phyloP scores from a whole-genome alignment of 2,329 filamentous ascomycete genomes.

The Coleophoma cylindrospora region DNA sequence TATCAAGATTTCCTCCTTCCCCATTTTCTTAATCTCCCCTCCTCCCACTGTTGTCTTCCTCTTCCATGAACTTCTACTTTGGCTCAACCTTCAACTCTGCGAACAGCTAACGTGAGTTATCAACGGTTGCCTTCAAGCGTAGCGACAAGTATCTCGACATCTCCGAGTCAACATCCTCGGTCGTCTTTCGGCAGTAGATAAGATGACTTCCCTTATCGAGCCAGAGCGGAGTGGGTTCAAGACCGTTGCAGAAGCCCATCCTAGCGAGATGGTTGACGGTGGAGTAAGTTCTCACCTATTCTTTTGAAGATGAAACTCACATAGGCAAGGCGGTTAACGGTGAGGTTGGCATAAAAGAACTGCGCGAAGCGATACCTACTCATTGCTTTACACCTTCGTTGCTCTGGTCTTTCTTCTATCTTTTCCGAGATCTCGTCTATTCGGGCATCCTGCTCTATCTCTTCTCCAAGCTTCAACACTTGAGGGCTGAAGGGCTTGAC shows the following conservation, averaged over 20 bases:
- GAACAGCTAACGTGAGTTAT: no score
- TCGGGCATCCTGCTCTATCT: slow-evolving; percentile 37
- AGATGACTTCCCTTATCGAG: background rate
- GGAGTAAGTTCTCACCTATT: background rate
- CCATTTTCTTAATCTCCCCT: no score
- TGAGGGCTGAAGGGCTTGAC: background rate
- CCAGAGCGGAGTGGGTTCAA: background rate
- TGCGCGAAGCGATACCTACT: slow-evolving; percentile 41
- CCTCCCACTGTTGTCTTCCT: no score
- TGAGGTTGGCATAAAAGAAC: background rate
- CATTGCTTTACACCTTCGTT: slow-evolving; percentile 56
- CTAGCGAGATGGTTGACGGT: background rate
- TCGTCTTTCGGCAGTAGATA: no score
- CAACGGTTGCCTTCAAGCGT: no score
- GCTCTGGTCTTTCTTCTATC: slow-evolving; percentile 44
- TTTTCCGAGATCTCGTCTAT: slow-evolving; percentile 43
- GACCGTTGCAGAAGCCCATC: background rate
- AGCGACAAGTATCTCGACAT: no score
- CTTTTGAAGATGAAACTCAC: no score
- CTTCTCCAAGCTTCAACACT: slow-evolving; percentile 8
- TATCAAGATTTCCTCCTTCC: no score
- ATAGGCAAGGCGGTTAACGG: background rate
- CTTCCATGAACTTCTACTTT: no score
- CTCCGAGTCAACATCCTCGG: no score
- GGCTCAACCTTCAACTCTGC: no score